A percentile compares a stretch with the other conserved stretches of the same genome.
Conservation (phyloP, 78 protist species). For the Dictyostelium brefeldianum region DNA sequence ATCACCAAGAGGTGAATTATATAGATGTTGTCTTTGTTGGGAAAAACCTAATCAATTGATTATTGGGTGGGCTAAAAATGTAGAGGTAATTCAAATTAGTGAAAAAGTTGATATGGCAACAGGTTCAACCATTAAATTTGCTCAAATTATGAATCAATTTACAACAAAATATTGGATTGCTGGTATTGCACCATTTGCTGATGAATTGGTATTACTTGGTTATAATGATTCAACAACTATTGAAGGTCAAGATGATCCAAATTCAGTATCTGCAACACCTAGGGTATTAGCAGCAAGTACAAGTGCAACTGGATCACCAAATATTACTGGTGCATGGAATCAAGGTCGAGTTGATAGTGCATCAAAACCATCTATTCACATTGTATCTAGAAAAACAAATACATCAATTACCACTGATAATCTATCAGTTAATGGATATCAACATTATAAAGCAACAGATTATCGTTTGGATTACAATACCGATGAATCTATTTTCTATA, state of each 20-base stretch:
- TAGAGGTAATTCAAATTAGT: slow-evolving; percentile 73
- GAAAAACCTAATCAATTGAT: slow-evolving; percentile 84
- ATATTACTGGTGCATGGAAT: slow-evolving; percentile 74
- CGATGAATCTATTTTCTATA: slow-evolving; percentile 84
- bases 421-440: slow-evolving; percentile 85
- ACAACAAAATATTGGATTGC: slow-evolving; percentile 85
- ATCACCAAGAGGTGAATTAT: slow-evolving; percentile 80
- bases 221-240: slow-evolving; percentile 44
- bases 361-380: slow-evolving; percentile 64
- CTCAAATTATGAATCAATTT: slow-evolving; percentile 82
- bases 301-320: neutral
- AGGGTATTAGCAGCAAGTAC: neutral
- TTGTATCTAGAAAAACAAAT: slow-evolving; percentile 71
- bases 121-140: slow-evolving; percentile 11
- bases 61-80: slow-evolving; percentile 94
- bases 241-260: slow-evolving; percentile 33
- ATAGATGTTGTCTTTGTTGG: slow-evolving; percentile 91
- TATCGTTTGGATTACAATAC: slow-evolving; percentile 80
- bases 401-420: slow-evolving; percentile 85
- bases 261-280: slow-evolving; percentile 40
- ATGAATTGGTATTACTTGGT: slow-evolving; percentile 84
- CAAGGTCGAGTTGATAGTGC: slow-evolving; percentile 83
- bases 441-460: slow-evolving; percentile 82
- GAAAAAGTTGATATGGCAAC: slow-evolving; percentile 23
- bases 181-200: slow-evolving; percentile 93